Base-by-base conservation (phyloP, 2,329 filamentous ascomycete genomes). In the Phaeosphaeria sp. region DNA sequence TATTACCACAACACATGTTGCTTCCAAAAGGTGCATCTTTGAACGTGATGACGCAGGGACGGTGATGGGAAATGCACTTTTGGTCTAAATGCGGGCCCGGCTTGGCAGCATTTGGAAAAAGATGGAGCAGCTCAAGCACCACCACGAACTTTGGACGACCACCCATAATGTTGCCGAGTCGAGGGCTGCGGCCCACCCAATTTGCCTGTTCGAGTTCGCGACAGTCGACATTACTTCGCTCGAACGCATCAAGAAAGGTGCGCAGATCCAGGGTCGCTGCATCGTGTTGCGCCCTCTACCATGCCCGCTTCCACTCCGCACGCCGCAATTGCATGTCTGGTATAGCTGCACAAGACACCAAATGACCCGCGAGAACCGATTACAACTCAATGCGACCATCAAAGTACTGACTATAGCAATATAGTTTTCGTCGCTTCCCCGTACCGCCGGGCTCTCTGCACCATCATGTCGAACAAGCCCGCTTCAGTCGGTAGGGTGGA, bases 161-260 rank as follows among this genome's bases (percentile, higher is more conserved):
- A 57, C 64, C 63, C 64, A 75, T 70, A 56, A 82, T 82, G 81
- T 77, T 82, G 74, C 79, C 80, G 65, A 81, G 79, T 71, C 80
- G 80, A 78, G 80, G 80, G 63, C 67, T 81, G 43, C 77, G 74
- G 67, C 69, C 76, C 59, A 71, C 72, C 55, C 72, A 71, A 57
- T 65, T 72, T 43, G 57, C 58, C 42, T 60, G 66, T 20, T 56
- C 63, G 47, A 63, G 58, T 30, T 66, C 67, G 46, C 68, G 66
- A 30, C 69, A 68, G 30, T 67, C 69, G 33, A 59, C 60, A 42
- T 33, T 57, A 33, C 27, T 65, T 11, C 65, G 64, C n/a, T 64
- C 59, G 36, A 66, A 59, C 60, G 64, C 65, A 53, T 60, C 72
- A 52, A 69, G 74, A 68, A 69, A 76, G 72, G 74, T 77, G 64